Evolutionary conservation across 2,329 filamentous ascomycete genomes (phyloP), one percentile per base, ranked within the genome.

Genomic region (Harringtonia lauricola): DNA sequence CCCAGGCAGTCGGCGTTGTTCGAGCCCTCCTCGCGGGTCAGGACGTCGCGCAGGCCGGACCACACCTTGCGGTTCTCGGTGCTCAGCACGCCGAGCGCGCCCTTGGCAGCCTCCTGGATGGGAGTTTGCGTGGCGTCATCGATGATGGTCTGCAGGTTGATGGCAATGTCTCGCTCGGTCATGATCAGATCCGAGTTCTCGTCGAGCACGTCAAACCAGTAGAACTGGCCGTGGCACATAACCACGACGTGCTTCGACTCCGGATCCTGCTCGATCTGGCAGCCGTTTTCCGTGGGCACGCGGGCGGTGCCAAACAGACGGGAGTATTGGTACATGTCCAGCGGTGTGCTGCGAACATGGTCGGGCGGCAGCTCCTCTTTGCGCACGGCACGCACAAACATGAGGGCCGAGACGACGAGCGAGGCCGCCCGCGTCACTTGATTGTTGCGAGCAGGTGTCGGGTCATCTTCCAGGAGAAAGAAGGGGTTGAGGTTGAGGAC

Each of bases 311-410:
- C 92, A 56, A 98, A 98, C 24, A 98, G 70, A 17, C 90, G 78
- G 0, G 90, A 94, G 65, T 94, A 96, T 61, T 98, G 92, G 61
- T 95, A 95, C 92, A 98, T 98, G 71, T 87, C 92, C 17, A 98
- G 71, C 0, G 92, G 88, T 19, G 79, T 82, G 18, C 86, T 87
- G 54, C 82, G 83, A 49, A 95, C 64, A 2, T 74, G 88, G 62
- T 98, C 92, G 0, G 92, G 89, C 1, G 87, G 84, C 9, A 98
- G 71, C 58, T 98, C 92, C 61, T 96, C 92, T 54, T 84, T 87
- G 30, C 90, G 78, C 2, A 98, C 88, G 3, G 92, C 92, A 47
- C 92, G 76, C 22, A 96, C 89, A 55, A 98, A 96, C 39, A 88
- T 85, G 28, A 96, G 68, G 4, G 92, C 82, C 3, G 92, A 98